phyloP scores from a whole-genome alignment of 2,329 filamentous ascomycete species.

The Knufia petricola region DNA sequence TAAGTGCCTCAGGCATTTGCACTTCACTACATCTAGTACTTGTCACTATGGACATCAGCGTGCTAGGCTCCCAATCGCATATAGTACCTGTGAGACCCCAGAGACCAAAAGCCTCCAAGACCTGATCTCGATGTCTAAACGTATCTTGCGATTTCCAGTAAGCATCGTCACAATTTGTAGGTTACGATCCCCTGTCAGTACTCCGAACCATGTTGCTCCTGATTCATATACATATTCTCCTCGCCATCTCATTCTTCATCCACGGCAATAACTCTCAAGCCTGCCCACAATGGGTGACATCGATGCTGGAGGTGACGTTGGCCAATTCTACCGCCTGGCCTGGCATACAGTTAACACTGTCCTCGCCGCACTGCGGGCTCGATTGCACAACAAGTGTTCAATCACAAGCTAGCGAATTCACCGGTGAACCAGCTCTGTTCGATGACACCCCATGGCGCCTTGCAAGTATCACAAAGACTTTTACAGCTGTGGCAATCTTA shows the following conservation, averaged over 20 bases:
- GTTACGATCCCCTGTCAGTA: not conserved
- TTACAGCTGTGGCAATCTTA: constrained; percentile 10
- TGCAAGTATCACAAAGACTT: constrained; percentile 13
- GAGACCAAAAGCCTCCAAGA: too few relatives aligned
- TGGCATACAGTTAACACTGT: constrained; percentile 8
- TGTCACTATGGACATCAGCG: too few relatives aligned
- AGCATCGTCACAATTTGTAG: too few relatives aligned
- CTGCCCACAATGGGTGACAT: constrained; percentile 11
- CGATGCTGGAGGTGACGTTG: constrained; percentile 5
- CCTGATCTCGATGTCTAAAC: too few relatives aligned
- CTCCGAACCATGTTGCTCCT: not conserved
- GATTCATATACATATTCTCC: constrained; percentile 30
- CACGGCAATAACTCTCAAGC: constrained; percentile 6
- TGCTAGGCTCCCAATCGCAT: too few relatives aligned
- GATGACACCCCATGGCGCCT: constrained; percentile 9
- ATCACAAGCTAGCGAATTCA: constrained; percentile 4
- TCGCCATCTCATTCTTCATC: constrained; percentile 1
- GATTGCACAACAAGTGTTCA: constrained; percentile 10
- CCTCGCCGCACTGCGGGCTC: constrained; percentile 9
- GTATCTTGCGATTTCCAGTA: too few relatives aligned
- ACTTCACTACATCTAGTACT: too few relatives aligned
- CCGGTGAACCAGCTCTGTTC: constrained; percentile 9
- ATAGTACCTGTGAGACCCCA: too few relatives aligned
- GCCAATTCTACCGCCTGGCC: constrained; percentile 8
- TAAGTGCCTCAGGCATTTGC: too few relatives aligned